These are phyloP conservation scores for Dendrobium chrysotoxum DNA, from an alignment of 106 monocot species.

Conservation along the genomic window DNA sequence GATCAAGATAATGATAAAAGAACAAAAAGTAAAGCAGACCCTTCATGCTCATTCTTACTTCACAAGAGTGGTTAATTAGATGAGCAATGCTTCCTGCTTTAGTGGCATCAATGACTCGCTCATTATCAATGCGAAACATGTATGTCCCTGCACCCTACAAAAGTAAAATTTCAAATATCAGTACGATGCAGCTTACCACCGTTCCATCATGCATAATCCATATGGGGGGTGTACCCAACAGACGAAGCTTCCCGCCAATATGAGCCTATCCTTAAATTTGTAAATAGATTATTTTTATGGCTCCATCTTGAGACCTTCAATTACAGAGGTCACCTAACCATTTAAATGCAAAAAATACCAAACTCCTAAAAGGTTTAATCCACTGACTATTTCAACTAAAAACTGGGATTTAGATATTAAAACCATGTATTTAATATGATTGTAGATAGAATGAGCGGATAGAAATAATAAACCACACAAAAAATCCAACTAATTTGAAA, in stretches of 20 bases:
- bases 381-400: neutral
- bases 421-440: neutral
- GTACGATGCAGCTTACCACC: neutral
- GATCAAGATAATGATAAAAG: neutral
- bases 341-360: neutral
- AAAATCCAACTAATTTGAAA: neutral
- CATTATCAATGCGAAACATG: slow-evolving; percentile 95
- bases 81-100: slow-evolving; percentile 96
- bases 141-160: slow-evolving; percentile 98
- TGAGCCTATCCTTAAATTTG: neutral
- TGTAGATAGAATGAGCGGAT: neutral
- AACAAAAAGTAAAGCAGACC: neutral
- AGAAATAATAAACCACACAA: neutral
- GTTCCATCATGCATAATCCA: neutral
- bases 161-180: slow-evolving; percentile 2
- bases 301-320: neutral
- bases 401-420: neutral
- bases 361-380: neutral
- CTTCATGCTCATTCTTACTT: slow-evolving; percentile 48
- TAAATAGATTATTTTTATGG: neutral
- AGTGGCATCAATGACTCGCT: slow-evolving; percentile 96
- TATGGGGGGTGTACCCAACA: neutral
- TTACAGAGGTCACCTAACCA: neutral
- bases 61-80: slow-evolving; percentile 96
- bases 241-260: neutral